A percentile compares a stretch with the other conserved stretches of the same genome.
Conservation (phyloP, 2,329 filamentous ascomycete genomes). For the Diaporthe eres region DNA sequence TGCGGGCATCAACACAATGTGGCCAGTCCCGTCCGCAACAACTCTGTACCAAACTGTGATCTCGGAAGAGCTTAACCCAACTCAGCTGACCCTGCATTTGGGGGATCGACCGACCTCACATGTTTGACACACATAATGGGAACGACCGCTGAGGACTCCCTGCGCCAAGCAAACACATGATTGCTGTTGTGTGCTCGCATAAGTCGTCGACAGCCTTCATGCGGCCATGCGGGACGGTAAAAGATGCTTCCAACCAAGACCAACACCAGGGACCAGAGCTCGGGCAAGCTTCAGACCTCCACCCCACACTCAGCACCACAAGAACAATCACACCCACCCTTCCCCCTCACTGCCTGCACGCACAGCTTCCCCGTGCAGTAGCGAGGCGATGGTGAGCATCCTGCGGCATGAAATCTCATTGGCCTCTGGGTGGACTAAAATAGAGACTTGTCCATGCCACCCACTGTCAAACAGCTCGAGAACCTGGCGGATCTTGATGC, state of each 20-base stretch:
- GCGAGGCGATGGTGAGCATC: background rate
- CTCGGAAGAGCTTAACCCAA: background rate
- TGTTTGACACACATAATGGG: background rate
- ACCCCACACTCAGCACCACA: background rate
- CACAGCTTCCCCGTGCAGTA: constrained; percentile 1
- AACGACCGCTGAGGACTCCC: background rate
- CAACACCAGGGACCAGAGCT: constrained; percentile 8
- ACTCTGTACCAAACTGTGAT: background rate
- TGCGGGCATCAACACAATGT: background rate
- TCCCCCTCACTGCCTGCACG: background rate
- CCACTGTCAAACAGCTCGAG: background rate
- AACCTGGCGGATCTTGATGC: background rate
- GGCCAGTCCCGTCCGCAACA: background rate
- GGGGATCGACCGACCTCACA: background rate
- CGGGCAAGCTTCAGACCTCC: constrained; percentile 19
- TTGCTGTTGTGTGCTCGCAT: background rate
- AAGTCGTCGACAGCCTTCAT: constrained; percentile 10
- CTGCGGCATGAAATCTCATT: background rate
- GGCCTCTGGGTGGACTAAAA: background rate
- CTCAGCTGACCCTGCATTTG: background rate
- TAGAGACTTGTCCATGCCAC: background rate
- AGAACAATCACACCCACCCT: too few species aligned
- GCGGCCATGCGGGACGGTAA: background rate
- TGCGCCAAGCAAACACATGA: background rate
- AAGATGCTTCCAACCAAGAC: background rate